A percentile compares a stretch with the other conserved stretches of the same genome.
Conservation (phyloP, 495 filamentous ascomycete genomes). For the Clohesyomyces aquaticus region DNA sequence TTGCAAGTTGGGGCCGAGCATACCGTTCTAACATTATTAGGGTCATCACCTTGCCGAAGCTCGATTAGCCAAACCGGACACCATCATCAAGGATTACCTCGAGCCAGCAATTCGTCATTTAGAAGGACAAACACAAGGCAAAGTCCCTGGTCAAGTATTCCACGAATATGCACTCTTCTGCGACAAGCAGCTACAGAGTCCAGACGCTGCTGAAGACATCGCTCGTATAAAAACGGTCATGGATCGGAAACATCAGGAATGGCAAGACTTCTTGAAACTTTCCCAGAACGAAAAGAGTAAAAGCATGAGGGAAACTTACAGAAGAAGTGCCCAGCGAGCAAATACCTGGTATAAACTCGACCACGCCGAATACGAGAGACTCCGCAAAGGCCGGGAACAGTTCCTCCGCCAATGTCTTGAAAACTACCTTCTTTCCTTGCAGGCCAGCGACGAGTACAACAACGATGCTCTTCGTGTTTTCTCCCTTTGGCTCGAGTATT, state of each 20-base stretch:
- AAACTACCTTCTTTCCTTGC: slow-evolving; percentile 86
- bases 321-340: slow-evolving; percentile 61
- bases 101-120: slow-evolving; percentile 80
- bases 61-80: slow-evolving; percentile 87
- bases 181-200: slow-evolving; percentile 86
- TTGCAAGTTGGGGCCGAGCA: background rate
- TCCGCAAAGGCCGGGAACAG: slow-evolving; percentile 71
- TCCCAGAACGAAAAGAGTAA: slow-evolving; percentile 58
- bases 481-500: slow-evolving; percentile 88
- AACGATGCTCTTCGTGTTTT: slow-evolving; percentile 93
- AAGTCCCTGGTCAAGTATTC: slow-evolving; percentile 83
- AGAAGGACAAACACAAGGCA: slow-evolving; percentile 65
- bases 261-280: slow-evolving; percentile 65
- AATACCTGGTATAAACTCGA: slow-evolving; percentile 88
- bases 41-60: slow-evolving; percentile 88
- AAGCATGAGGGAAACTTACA: slow-evolving; percentile 50
- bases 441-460: slow-evolving; percentile 83
- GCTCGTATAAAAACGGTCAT: slow-evolving; percentile 77
- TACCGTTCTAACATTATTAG: slow-evolving; percentile 46
- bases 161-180: slow-evolving; percentile 95
- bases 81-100: slow-evolving; percentile 82
- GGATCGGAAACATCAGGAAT: slow-evolving; percentile 63
- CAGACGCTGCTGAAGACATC: slow-evolving; percentile 82
- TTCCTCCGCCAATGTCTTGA: slow-evolving; percentile 87
- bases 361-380: slow-evolving; percentile 79